A percentile compares a stretch with the other conserved stretches of the same genome.
phyloP scores from a whole-genome alignment of 192 early-diverging fungal genomes.

The Backusella tarrabulga region DNA sequence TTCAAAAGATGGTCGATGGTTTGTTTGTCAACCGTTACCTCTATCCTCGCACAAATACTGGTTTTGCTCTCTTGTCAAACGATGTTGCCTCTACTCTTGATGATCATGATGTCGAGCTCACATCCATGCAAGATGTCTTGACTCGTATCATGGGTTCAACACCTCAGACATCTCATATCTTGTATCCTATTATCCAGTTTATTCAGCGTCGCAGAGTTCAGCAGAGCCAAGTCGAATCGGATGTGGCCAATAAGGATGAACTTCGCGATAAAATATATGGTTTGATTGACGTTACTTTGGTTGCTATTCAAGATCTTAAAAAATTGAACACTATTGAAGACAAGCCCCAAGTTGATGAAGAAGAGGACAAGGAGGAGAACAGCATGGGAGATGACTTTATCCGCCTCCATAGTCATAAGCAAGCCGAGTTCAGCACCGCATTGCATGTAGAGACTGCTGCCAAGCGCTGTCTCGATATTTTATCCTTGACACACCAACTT shows the following conservation, averaged over 20 bases:
- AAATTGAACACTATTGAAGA: constrained; percentile 4
- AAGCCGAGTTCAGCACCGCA: constrained; percentile 30
- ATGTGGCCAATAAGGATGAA: not conserved
- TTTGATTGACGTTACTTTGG: constrained; percentile 42
- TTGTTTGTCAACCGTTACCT: constrained; percentile 26
- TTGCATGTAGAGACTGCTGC: constrained; percentile 37
- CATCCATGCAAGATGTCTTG: constrained; percentile 28
- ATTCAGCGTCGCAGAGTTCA: constrained; percentile 27
- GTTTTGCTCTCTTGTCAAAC: constrained; percentile 27
- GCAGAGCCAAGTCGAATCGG: constrained; percentile 3
- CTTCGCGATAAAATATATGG: constrained; percentile 25
- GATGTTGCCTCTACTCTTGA: constrained; percentile 36
- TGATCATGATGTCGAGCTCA: constrained; percentile 24
- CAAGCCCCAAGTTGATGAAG: not conserved
- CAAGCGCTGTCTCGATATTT: constrained; percentile 24
- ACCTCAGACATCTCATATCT: constrained; percentile 34
- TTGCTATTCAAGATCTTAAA: constrained; percentile 45
- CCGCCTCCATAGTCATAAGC: constrained; percentile 38
- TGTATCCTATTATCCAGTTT: constrained; percentile 41
- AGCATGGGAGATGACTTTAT: constrained; percentile 50
- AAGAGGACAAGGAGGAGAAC: constrained; percentile 33
- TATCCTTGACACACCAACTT: constrained; percentile 34
- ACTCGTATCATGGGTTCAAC: constrained; percentile 19
- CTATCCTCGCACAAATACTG: constrained; percentile 19
- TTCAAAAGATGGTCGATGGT: constrained; percentile 22